Conservation (phyloP, 2,329 filamentous ascomycete genomes). For the Tolypocladium tundrense region DNA sequence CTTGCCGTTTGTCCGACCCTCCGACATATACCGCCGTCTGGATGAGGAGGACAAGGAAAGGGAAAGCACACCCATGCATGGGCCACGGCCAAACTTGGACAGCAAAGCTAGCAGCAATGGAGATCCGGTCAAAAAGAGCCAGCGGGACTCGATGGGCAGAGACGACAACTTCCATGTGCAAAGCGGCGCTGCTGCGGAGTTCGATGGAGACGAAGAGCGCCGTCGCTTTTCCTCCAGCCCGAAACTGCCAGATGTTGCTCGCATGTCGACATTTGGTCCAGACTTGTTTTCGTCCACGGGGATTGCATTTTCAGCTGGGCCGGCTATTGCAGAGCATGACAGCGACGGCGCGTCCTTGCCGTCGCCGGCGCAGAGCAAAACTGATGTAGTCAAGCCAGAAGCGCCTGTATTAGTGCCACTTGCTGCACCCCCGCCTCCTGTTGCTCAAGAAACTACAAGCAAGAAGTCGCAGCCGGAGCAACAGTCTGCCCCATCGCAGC, state of each 20-base stretch:
- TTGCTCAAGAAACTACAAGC: not conserved
- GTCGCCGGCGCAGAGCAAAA: not conserved
- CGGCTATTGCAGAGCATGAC: not conserved
- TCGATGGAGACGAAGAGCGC: slow-evolving; percentile 3
- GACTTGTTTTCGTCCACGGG: slow-evolving; percentile 38
- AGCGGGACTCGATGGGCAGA: not conserved
- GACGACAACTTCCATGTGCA: not conserved
- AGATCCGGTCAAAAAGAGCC: not conserved
- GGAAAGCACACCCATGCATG: slow-evolving; percentile 39
- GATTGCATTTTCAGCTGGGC: not conserved
- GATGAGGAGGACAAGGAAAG: slow-evolving; percentile 57
- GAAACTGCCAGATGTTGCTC: slow-evolving; percentile 45
- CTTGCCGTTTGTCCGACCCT: slow-evolving; percentile 58
- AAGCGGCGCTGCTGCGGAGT: not conserved
- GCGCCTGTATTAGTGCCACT: not conserved
- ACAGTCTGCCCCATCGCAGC: not conserved
- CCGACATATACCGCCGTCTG: slow-evolving; percentile 67
- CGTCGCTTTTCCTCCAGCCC: slow-evolving; percentile 40
- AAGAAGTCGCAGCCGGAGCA: not conserved
- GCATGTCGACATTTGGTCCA: slow-evolving; percentile 50
- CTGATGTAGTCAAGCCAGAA: not conserved
- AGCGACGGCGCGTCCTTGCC: not conserved
- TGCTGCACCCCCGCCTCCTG: slow-evolving; percentile 4
- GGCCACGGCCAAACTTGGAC: slow-evolving; percentile 46
- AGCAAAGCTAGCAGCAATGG: slow-evolving; percentile 14